phyloP scores from a whole-genome alignment of 2,329 filamentous ascomycete species.

The Rhinocladiella similis region DNA sequence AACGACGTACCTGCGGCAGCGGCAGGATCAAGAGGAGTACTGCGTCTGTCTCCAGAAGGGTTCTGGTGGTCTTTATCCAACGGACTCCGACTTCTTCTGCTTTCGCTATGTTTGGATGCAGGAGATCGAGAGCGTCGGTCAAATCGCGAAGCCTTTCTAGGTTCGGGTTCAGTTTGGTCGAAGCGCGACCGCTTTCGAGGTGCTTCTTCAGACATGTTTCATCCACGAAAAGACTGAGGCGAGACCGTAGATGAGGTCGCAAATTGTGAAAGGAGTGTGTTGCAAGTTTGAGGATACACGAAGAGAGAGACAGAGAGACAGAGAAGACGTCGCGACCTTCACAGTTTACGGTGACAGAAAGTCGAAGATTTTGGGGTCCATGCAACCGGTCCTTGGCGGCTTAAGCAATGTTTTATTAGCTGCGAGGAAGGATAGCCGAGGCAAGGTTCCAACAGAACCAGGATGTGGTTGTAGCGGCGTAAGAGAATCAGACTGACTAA shows the following conservation, averaged over 20 bases:
- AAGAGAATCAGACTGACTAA: too few species aligned
- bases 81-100: slow-evolving; percentile 78
- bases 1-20: slow-evolving; percentile 71
- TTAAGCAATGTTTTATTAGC: too few species aligned
- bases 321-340: too few species aligned
- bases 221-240: not conserved
- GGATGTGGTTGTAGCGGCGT: not conserved
- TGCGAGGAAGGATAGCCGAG: too few species aligned
- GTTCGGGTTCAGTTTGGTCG: slow-evolving; percentile 84
- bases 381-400: not conserved
- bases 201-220: slow-evolving; percentile 28
- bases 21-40: slow-evolving; percentile 64
- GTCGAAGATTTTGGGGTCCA: too few species aligned
- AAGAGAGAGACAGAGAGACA: too few species aligned
- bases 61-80: slow-evolving; percentile 56
- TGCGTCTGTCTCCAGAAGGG: slow-evolving; percentile 47
- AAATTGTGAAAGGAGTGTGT: not conserved
- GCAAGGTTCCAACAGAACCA: not conserved
- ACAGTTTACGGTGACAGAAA: too few species aligned
- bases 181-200: slow-evolving; percentile 80
- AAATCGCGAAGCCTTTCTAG: slow-evolving; percentile 75
- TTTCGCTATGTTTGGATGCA: slow-evolving; percentile 64
- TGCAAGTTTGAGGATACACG: too few species aligned
- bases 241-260: not conserved
- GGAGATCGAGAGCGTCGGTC: slow-evolving; percentile 90